Evolutionary conservation across 805 yeast species (phyloP).

Genomic region (Sugiyamaella floridensis): DNA sequence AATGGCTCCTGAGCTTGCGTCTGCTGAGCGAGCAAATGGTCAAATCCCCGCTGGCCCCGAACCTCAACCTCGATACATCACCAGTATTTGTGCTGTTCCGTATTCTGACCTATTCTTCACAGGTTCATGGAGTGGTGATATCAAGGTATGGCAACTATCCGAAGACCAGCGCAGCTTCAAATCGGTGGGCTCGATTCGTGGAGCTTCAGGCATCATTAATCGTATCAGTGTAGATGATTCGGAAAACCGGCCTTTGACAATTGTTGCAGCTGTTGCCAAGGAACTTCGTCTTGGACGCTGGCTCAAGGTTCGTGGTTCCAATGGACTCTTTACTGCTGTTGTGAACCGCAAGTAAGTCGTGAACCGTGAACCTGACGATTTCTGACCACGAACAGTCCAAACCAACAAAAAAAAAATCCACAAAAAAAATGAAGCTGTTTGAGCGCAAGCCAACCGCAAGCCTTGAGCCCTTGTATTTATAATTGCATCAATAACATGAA

Average conservation of each 20-base stretch:
- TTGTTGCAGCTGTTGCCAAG: conserved; percentile 62
- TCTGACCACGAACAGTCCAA: not conserved
- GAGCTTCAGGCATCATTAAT: conserved; percentile 56
- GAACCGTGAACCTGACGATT: not conserved
- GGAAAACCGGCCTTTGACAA: conserved; percentile 34
- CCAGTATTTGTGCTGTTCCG: conserved; percentile 75
- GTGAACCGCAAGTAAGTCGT: not conserved
- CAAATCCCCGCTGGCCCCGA: conserved; percentile 43
- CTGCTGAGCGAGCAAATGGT: conserved; percentile 41
- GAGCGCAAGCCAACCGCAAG: too few relatives aligned
- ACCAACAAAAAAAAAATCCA: too few relatives aligned
- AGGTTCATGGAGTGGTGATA: conserved; percentile 80
- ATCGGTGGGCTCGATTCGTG: conserved; percentile 47
- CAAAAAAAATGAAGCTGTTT: too few relatives aligned
- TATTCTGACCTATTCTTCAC: conserved; percentile 75
- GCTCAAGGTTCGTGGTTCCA: conserved; percentile 58
- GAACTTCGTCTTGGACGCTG: conserved; percentile 90
- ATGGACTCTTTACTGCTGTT: conserved; percentile 48
- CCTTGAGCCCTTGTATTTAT: too few relatives aligned
- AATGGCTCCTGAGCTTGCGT: conserved; percentile 42
- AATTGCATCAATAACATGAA: too few relatives aligned
- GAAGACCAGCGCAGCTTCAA: conserved; percentile 57
- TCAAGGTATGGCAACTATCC: conserved; percentile 72
- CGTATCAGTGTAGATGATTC: conserved; percentile 22
- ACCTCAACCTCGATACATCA: conserved; percentile 77